Base-by-base conservation (phyloP, 2,329 filamentous ascomycete species). In the Myriosclerotinia duriaeana region DNA sequence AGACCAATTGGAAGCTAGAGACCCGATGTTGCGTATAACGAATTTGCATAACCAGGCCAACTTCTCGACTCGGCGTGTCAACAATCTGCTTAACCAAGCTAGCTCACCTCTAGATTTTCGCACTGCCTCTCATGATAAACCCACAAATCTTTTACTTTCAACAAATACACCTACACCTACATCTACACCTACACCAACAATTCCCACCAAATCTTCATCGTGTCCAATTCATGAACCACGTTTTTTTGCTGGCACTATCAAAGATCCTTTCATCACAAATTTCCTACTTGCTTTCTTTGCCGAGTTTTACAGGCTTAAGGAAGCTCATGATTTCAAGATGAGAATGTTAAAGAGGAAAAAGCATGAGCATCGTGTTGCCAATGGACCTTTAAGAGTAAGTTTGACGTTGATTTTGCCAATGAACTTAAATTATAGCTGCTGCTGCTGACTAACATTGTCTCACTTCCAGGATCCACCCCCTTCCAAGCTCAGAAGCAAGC, bases 381-480 rank as follows among this genome's bases (percentile, higher is more conserved):
- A 48, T 38, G 58, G 46, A 26, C 14, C n/a, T 3, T 9, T 61
- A 8, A 50, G 38, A 20, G 58, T 61, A 50, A 61, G 58, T 61
- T 50, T 50, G 58, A 61, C 34, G 58, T 61, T 50, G 58, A 61
- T 9, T 20, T 50, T 61, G 44, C 20, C 50, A 4, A 50, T 50
- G 30, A 12, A 50, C 38, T 44, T 50, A 60, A 20, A 50, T 48
- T 11, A 11, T 61, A 38, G 54, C 40, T 9, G n/a, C 34, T 48
- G n/a, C n/a, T 26, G 58, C 44, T 61, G 44, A 61, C 58, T 61
- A 61, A 61, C 58, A 38, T 50, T 61, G 44, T 50, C 34, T 61
- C 22, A 61, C 55, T 34, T 46, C 11, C 8, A 61, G 58, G n/a
- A 52, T 61, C 44, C 44, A 38, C 34, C 58, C 14, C n/a, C n/a